Evolutionary conservation across 441 rosid genomes (phyloP).

Genomic region (Pelargonium citronellum): DNA sequence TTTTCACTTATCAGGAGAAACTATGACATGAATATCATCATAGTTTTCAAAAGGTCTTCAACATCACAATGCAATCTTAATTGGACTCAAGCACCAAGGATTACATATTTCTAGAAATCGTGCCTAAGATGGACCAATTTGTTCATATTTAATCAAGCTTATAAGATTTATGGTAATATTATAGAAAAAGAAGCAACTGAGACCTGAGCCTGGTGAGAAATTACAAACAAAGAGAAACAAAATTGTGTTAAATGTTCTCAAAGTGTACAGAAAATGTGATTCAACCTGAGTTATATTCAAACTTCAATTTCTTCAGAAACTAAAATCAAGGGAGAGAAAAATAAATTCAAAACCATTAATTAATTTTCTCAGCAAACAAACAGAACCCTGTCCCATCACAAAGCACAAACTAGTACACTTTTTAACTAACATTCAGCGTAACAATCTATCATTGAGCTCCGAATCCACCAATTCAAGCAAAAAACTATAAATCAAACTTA

Average conservation of each 20-base stretch:
- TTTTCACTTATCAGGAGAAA: not conserved
- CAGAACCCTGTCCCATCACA: not conserved
- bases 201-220: no score
- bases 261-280: not conserved
- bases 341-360: not conserved
- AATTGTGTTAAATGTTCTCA: not conserved
- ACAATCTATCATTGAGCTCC: not conserved
- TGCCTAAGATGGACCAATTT: no score
- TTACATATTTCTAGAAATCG: not conserved
- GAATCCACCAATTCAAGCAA: not conserved
- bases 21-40: not conserved
- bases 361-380: conserved; percentile 3
- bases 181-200: no score
- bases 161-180: no score
- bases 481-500: no score
- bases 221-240: no score
- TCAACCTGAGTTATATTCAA: not conserved
- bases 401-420: no score
- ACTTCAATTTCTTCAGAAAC: conserved; percentile 6
- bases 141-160: no score
- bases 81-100: not conserved
- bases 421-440: not conserved
- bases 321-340: not conserved
- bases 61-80: not conserved
- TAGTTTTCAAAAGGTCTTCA: not conserved